A percentile compares a stretch with the other conserved stretches of the same genome.
Conservation (phyloP, 2,329 filamentous ascomycete genomes). For the Tolypocladium endophyticum region DNA sequence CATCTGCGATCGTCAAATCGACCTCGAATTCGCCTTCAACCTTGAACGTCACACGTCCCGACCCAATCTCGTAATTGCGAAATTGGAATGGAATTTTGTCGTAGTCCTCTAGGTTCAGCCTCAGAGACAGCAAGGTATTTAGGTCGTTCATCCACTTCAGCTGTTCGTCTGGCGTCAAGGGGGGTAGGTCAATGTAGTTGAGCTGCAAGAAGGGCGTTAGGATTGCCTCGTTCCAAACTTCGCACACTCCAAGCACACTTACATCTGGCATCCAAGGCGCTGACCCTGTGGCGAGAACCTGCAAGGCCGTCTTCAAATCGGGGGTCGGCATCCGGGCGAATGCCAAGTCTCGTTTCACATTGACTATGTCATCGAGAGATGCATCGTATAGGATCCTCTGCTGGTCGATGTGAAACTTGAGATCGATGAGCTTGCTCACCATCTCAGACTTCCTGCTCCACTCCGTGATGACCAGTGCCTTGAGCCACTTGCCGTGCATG, state of each 20-base stretch:
- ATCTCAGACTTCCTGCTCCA: conserved; percentile 75
- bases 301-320: conserved; percentile 80
- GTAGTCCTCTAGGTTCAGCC: conserved; percentile 76
- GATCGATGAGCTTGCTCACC: conserved; percentile 80
- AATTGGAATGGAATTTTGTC: conserved; percentile 68
- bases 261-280: conserved; percentile 73
- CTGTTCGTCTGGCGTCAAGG: conserved; percentile 60
- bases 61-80: conserved; percentile 64
- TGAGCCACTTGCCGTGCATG: conserved; percentile 81
- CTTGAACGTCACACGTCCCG: conserved; percentile 82
- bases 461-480: conserved; percentile 78
- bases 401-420: conserved; percentile 63
- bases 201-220: conserved; percentile 39
- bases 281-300: conserved; percentile 70
- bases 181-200: conserved; percentile 65
- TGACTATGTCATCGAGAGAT: conserved; percentile 52
- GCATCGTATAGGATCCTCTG: conserved; percentile 50
- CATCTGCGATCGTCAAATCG: conserved; percentile 81
- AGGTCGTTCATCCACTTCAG: conserved; percentile 68
- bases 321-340: conserved; percentile 74
- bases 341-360: conserved; percentile 63
- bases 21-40: conserved; percentile 83
- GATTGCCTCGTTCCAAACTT: not conserved
- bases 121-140: conserved; percentile 71
- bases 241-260: conserved; percentile 19